Conservation (phyloP, 2,329 filamentous ascomycete species). For the Eutypella sp. region DNA sequence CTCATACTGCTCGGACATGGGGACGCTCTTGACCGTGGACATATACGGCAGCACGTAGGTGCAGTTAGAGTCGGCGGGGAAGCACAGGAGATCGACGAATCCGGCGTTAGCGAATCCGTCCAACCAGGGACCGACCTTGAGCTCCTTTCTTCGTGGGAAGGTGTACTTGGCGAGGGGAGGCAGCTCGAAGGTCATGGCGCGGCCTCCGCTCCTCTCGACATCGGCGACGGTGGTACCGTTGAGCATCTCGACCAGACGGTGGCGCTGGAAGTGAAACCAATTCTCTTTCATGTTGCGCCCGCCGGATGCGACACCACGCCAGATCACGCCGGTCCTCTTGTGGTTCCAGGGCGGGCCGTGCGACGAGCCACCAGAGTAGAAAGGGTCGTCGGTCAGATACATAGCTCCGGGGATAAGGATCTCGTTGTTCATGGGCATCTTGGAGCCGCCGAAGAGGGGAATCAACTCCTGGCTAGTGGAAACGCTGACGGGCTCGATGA, state of each 20-base stretch:
- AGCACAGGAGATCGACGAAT: conserved; percentile 26
- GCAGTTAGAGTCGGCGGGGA: conserved; percentile 21
- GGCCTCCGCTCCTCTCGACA: conserved; percentile 37
- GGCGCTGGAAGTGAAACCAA: conserved; percentile 67
- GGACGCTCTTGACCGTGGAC: conserved; percentile 12
- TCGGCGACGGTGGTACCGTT: conserved; percentile 54
- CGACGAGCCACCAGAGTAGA: conserved; percentile 51
- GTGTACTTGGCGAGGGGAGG: conserved; percentile 38
- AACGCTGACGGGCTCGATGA: conserved; percentile 46
- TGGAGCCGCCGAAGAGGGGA: conserved; percentile 55
- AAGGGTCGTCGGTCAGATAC: conserved; percentile 55
- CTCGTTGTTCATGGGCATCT: conserved; percentile 55
- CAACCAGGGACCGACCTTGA: conserved; percentile 23
- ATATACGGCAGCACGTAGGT: conserved; percentile 19
- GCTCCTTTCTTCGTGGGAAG: conserved; percentile 28
- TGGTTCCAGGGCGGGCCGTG: conserved; percentile 54
- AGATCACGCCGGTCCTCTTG: conserved; percentile 53
- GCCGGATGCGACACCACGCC: conserved; percentile 62
- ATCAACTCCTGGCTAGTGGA: conserved; percentile 46
- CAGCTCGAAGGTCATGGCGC: conserved; percentile 45
- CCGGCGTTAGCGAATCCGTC: conserved; percentile 19
- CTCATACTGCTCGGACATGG: conserved; percentile 32
- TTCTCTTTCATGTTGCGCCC: conserved; percentile 48
- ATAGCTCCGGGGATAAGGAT: conserved; percentile 58
- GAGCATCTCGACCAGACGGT: conserved; percentile 64